Conservation (phyloP, 164 flowering plant genomes). For the Malania oleifera region DNA sequence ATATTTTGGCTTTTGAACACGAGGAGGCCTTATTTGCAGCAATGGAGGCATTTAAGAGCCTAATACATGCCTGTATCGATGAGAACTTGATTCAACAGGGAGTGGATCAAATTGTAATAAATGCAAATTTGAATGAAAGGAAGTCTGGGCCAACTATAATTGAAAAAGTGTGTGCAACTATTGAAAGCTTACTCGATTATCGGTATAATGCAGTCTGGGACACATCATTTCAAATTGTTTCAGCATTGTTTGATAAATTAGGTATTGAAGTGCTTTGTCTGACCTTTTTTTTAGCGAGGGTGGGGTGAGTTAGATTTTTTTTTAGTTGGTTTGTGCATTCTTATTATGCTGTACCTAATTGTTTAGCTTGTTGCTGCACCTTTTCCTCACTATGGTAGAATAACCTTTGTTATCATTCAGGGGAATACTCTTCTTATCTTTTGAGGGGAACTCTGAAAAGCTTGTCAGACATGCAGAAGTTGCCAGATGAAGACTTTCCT, state of each 20-base stretch:
- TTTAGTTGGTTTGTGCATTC: background rate
- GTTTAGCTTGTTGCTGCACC: background rate
- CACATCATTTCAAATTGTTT: conserved; percentile 69
- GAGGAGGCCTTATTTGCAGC: conserved; percentile 84
- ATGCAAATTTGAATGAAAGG: conserved; percentile 25
- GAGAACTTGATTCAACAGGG: conserved; percentile 73
- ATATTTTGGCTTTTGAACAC: conserved; percentile 68
- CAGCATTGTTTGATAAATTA: conserved; percentile 78
- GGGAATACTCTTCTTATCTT: conserved; percentile 47
- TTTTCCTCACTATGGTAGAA: background rate
- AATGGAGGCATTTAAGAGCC: conserved; percentile 51
- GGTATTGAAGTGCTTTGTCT: conserved; percentile 37
- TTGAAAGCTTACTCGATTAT: conserved; percentile 81
- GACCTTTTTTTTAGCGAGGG: background rate
- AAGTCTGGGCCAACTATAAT: conserved; percentile 66
- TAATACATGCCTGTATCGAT: conserved; percentile 71
- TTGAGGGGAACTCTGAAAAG: conserved; percentile 54
- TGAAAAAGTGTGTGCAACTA: conserved; percentile 73
- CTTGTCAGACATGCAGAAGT: conserved; percentile 74
- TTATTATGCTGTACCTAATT: background rate
- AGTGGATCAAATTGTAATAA: conserved; percentile 39
- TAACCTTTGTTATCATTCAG: conserved; percentile 27
- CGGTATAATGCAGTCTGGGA: conserved; percentile 72
- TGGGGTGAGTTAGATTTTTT: background rate
- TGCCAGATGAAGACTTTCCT: conserved; percentile 72